These are phyloP conservation scores for Acanthamoeba lenticulata DNA, from an alignment of 208 protist genomes.

Conservation along the genomic window DNA sequence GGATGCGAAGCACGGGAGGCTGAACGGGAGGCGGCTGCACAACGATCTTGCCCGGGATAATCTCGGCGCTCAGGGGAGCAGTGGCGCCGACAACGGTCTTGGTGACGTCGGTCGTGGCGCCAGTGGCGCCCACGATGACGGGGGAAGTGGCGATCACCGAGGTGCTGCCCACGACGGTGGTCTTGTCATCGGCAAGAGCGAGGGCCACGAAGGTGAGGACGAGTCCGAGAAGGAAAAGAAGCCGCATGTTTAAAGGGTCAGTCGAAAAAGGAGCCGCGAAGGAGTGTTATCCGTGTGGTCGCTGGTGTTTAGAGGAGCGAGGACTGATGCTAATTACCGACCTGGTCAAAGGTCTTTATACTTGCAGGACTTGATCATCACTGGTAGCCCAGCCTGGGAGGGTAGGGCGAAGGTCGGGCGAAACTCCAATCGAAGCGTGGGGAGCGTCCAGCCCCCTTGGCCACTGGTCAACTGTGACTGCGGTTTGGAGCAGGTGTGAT, in stretches of 20 bases:
- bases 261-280: too few species aligned
- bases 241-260: neutral
- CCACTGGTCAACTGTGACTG: neutral
- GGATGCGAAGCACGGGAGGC: neutral
- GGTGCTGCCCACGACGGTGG: neutral
- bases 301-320: neutral
- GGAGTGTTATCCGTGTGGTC: too few species aligned
- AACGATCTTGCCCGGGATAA: constrained; percentile 29
- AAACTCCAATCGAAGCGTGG: neutral
- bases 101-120: neutral
- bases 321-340: neutral
- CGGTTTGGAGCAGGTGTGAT: neutral
- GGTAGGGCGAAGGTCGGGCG: neutral
- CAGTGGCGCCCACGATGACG: neutral
- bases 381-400: neutral
- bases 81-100: neutral
- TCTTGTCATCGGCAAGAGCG: neutral
- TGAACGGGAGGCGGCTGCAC: neutral
- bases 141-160: neutral
- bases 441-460: neutral
- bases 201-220: neutral
- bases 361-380: neutral
- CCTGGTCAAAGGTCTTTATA: neutral
- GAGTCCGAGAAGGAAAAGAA: neutral
- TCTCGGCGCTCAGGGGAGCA: constrained; percentile 19